Evolutionary conservation across 2,329 filamentous ascomycete species (phyloP).

Genomic region (Cladosporium sp.): DNA sequence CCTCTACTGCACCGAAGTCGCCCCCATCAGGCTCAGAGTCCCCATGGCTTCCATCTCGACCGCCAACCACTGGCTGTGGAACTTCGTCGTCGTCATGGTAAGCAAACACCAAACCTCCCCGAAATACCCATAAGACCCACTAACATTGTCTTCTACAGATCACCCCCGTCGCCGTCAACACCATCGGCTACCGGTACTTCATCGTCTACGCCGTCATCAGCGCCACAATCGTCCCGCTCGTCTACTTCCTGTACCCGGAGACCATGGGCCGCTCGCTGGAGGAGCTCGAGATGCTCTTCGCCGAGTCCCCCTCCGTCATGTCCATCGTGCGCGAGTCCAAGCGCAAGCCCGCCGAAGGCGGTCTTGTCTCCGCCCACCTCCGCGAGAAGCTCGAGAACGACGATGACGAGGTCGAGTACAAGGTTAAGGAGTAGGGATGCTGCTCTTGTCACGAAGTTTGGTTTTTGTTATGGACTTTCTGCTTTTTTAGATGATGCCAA

Average conservation of each 20-base stretch:
- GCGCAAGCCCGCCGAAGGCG: conserved; percentile 11
- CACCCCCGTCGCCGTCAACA: conserved; percentile 24
- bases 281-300: conserved; percentile 38
- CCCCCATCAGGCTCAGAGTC: conserved; percentile 32
- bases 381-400: conserved; percentile 11
- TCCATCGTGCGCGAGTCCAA: conserved; percentile 11
- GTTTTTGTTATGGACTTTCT: too few relatives aligned
- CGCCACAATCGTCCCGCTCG: conserved; percentile 17
- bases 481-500: not conserved
- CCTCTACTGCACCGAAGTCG: conserved; percentile 27
- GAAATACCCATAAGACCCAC: not conserved
- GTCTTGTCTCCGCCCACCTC: conserved; percentile 9
- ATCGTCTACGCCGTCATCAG: conserved; percentile 13
- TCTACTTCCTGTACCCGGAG: conserved; percentile 43
- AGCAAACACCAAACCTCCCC: not conserved
- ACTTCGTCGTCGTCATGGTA: conserved; percentile 14
- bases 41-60: conserved; percentile 12
- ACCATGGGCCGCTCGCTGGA: conserved; percentile 37
- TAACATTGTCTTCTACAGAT: conserved; percentile 19
- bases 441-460: not conserved
- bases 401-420: conserved; percentile 10
- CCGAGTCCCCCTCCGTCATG: conserved; percentile 11
- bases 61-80: conserved; percentile 33
- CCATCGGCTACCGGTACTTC: conserved; percentile 15
- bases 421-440: not conserved